These are phyloP conservation scores for Plasmodium billcollinsi DNA, from an alignment of 169 alveolate genomes.

Conservation along the genomic window DNA sequence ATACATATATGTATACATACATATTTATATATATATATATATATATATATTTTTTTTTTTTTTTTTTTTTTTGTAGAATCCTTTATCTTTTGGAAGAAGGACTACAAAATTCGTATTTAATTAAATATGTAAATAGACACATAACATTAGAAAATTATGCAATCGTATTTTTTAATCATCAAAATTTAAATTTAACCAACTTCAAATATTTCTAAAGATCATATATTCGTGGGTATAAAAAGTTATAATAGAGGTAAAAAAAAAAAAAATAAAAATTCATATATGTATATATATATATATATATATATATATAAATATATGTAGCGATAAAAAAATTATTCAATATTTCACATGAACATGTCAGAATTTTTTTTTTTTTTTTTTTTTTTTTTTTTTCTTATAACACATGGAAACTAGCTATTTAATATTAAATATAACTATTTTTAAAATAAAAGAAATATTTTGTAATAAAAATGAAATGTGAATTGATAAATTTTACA, in stretches of 20 bases:
- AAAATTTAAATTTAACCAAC: background rate
- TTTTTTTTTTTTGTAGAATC: background rate
- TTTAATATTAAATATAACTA: background rate
- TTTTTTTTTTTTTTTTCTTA: background rate
- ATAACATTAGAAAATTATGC: constrained; percentile 40
- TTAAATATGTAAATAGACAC: constrained; percentile 27
- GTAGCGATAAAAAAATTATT: too few relatives aligned
- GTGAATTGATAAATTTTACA: background rate
- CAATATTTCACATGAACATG: too few relatives aligned
- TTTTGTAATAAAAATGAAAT: background rate
- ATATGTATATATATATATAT: background rate
- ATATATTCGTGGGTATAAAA: background rate
- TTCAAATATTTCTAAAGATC: constrained; percentile 8
- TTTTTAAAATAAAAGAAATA: background rate
- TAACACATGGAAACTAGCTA: too few relatives aligned
- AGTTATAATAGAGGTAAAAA: background rate
- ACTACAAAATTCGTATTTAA: constrained; percentile 4
- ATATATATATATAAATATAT: too few relatives aligned
- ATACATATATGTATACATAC: background rate
- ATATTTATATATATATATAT: too few relatives aligned
- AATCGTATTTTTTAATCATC: constrained; percentile 30
- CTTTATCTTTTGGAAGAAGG: constrained; percentile 34
- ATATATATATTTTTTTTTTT: too few relatives aligned
- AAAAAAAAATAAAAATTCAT: background rate
- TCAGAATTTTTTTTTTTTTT: background rate